A percentile compares a stretch with the other conserved stretches of the same genome.
These are phyloP conservation scores for Oryza coarctata DNA, from an alignment of 176 grass and related monocot species.

Conservation along the genomic window DNA sequence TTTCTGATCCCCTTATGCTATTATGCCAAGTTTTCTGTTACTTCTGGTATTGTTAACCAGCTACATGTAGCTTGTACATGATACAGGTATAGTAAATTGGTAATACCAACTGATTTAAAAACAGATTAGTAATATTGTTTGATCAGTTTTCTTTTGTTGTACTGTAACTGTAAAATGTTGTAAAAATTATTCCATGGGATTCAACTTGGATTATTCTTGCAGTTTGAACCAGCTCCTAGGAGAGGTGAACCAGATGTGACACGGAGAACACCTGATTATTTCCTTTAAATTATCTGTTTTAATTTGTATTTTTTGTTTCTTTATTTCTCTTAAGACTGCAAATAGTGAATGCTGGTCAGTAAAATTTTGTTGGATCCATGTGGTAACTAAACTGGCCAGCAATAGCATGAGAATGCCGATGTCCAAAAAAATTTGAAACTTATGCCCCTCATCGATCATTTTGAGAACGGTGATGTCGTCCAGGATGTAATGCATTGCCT, in stretches of 20 bases:
- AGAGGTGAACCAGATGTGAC: conserved; percentile 82
- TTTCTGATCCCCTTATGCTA: not conserved
- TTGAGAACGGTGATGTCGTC: not conserved
- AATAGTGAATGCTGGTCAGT: conserved; percentile 32
- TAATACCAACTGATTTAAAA: not conserved
- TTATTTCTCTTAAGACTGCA: not conserved
- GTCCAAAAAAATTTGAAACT: not conserved
- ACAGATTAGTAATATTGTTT: not conserved
- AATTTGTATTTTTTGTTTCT: not conserved
- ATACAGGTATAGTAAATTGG: not conserved
- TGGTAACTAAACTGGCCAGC: conserved; percentile 11
- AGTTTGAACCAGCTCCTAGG: conserved; percentile 75
- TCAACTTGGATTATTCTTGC: conserved; percentile 14
- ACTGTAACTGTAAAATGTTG: not conserved
- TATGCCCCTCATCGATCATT: not conserved
- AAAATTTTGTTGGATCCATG: conserved; percentile 31
- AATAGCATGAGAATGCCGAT: not conserved
- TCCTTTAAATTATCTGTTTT: conserved; percentile 47
- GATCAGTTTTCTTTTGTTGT: not conserved
- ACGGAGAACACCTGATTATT: conserved; percentile 78
- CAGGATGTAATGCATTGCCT: not conserved
- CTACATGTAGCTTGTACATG: not conserved
- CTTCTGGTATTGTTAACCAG: not conserved
- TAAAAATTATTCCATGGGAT: not conserved
- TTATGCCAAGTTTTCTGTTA: not conserved